Base-by-base conservation (phyloP, 495 filamentous ascomycete genomes). In the Penicillium simplicissimum region DNA sequence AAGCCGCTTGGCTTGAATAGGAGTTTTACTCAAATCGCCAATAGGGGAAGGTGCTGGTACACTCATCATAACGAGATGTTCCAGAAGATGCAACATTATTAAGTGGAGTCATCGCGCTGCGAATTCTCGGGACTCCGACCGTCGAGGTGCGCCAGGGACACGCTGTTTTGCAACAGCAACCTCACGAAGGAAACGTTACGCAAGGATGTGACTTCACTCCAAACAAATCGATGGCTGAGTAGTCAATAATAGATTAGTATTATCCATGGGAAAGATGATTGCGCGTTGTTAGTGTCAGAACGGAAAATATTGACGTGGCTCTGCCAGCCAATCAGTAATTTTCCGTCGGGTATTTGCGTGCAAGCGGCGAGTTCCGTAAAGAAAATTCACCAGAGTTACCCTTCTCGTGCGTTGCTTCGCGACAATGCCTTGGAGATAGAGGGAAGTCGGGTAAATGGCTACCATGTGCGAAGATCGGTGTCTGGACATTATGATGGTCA, bases 221-320 rank as follows among this genome's bases (percentile, higher is more conserved):
- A 23, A 43, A 11, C 9, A 23, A 13, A 23, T 11, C 10, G 4
- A 21, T 23, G 42, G 3, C 17, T 19, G 28, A 31, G 28, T 31
- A 31, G 2, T 31, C 23, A 1, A 4, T 31, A 11, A 8, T 21
- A n/a, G n/a, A n/a, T n/a, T n/a, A n/a, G n/a, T 25, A 69, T 53
- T 48, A 71, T 67, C 35, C 72, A 72, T 11, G 23, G 13, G 8
- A 67, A 64, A 33, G 67, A 72, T 53, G 68, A 70, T 8, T 58
- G 52, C 66, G 63, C 66, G 63, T 69, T 23, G 0, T 21, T 8
- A 45, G 7, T 10, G 59, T 59, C 0, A 73, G 47, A 23, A 73
- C 66, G 43, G 35, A 45, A 25, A 57, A 17, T 0, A 15, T 25
- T 33, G 23, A 15, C 47, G 33, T 8, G 7, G 8, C 21, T 17